phyloP scores from a whole-genome alignment of 306 rosid genomes.

The Vigna radiata region DNA sequence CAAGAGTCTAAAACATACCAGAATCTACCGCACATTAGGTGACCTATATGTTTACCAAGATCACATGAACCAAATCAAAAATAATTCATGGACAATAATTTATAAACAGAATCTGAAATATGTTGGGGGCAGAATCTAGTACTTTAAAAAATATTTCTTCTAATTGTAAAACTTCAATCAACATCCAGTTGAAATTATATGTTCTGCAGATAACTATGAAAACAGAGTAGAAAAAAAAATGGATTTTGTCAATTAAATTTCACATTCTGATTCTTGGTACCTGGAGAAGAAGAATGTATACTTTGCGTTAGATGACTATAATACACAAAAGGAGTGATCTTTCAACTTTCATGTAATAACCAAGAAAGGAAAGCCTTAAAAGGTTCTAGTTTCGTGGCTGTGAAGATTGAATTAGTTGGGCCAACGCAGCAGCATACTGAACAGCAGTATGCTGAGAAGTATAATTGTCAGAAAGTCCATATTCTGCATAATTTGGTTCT shows the following conservation, averaged over 20 bases:
- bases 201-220: not conserved
- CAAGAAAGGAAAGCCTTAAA: not conserved
- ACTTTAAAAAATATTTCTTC: not conserved
- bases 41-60: too few relatives aligned
- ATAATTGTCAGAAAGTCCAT: slow-evolving; percentile 73
- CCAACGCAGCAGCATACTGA: slow-evolving; percentile 81
- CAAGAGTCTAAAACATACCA: too few relatives aligned
- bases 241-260: not conserved
- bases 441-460: slow-evolving; percentile 85
- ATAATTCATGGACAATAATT: too few relatives aligned
- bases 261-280: not conserved
- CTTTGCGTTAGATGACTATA: slow-evolving; percentile 7
- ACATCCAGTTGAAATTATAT: not conserved
- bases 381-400: slow-evolving; percentile 65
- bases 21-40: too few relatives aligned
- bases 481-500: slow-evolving; percentile 78
- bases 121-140: too few relatives aligned
- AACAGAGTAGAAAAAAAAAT: not conserved
- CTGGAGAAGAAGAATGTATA: not conserved
- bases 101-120: too few relatives aligned
- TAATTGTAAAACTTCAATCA: not conserved
- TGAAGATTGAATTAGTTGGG: slow-evolving; percentile 77
- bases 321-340: not conserved
- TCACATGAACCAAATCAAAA: too few relatives aligned
- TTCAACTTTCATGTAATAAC: slow-evolving; percentile 18